These are phyloP conservation scores for Limtongia smithiae DNA, from an alignment of 805 yeast genomes.

Conservation along the genomic window DNA sequence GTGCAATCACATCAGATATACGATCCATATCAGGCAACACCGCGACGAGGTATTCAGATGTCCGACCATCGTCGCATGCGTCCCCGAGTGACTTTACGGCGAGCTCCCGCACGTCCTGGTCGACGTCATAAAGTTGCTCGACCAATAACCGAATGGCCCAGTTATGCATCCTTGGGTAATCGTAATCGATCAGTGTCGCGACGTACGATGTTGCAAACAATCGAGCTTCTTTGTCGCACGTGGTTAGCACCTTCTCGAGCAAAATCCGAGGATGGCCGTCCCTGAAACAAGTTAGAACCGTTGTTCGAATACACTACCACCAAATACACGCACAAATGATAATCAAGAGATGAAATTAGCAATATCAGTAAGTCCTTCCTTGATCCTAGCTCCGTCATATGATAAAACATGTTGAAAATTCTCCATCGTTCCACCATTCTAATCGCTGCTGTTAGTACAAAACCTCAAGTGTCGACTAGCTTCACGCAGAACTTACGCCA, in stretches of 20 bases:
- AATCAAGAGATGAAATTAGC: slow-evolving; percentile 61
- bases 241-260: slow-evolving; percentile 59
- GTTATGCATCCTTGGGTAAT: slow-evolving; percentile 24
- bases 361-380: slow-evolving; percentile 56
- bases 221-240: slow-evolving; percentile 52
- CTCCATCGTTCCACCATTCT: slow-evolving; percentile 81
- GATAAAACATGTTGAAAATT: slow-evolving; percentile 73
- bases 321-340: too few relatives aligned
- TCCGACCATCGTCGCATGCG: slow-evolving; percentile 46
- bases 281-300: too few relatives aligned
- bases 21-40: slow-evolving; percentile 57
- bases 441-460: too few relatives aligned
- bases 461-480: too few relatives aligned
- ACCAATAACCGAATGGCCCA: slow-evolving; percentile 57
- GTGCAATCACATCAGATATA: slow-evolving; percentile 50
- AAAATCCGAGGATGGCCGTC: slow-evolving; percentile 68
- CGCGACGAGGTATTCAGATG: slow-evolving; percentile 50
- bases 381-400: slow-evolving; percentile 54
- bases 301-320: too few relatives aligned
- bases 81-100: slow-evolving; percentile 56
- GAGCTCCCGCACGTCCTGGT: slow-evolving; percentile 50
- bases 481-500: too few relatives aligned
- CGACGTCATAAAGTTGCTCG: slow-evolving; percentile 66
- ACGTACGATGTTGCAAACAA: slow-evolving; percentile 55
- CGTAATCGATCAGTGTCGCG: slow-evolving; percentile 32